phyloP scores from a whole-genome alignment of 208 protist genomes.

The Trypanosoma rangeli region DNA sequence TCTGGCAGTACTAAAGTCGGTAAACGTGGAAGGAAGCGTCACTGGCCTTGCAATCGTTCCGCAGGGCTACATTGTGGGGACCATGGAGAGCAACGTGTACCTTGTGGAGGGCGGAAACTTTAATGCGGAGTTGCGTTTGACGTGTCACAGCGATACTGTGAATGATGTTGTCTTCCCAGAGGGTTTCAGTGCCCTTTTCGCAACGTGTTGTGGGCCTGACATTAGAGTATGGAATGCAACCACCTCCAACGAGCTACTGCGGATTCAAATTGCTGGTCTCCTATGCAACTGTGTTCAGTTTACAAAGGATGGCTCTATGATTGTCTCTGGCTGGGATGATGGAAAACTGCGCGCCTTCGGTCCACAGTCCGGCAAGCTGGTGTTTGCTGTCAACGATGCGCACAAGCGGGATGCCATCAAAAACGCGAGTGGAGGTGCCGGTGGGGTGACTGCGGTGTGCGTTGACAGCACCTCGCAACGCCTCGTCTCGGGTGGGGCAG shows the following conservation, averaged over 20 bases:
- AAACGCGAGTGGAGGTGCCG: constrained; percentile 34
- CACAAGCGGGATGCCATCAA: constrained; percentile 90
- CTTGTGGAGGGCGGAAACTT: constrained; percentile 90
- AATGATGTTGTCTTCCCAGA: constrained; percentile 93
- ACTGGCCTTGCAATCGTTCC: constrained; percentile 81
- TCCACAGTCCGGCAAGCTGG: constrained; percentile 93
- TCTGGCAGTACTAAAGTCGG: constrained; percentile 73
- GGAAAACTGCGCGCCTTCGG: constrained; percentile 95
- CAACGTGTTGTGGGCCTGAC: constrained; percentile 91
- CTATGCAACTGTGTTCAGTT: constrained; percentile 94
- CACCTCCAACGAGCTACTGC: constrained; percentile 91
- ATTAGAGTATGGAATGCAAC: constrained; percentile 95
- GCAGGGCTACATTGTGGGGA: constrained; percentile 89
- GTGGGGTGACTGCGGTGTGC: constrained; percentile 93
- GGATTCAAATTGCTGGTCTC: constrained; percentile 92
- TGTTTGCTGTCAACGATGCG: constrained; percentile 96
- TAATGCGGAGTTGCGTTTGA: constrained; percentile 86
- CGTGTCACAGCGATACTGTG: constrained; percentile 93
- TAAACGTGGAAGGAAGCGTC: constrained; percentile 81
- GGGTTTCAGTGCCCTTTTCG: constrained; percentile 94
- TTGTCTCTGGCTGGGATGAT: constrained; percentile 94
- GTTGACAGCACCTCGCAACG: constrained; percentile 57
- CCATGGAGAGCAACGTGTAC: constrained; percentile 90
- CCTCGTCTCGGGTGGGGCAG: constrained; percentile 91
- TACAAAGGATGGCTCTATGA: constrained; percentile 89